A percentile compares a stretch with the other conserved stretches of the same genome.
Evolutionary conservation across 768 basidiomycete genomes (phyloP).

Genomic region (Jaapia argillacea): DNA sequence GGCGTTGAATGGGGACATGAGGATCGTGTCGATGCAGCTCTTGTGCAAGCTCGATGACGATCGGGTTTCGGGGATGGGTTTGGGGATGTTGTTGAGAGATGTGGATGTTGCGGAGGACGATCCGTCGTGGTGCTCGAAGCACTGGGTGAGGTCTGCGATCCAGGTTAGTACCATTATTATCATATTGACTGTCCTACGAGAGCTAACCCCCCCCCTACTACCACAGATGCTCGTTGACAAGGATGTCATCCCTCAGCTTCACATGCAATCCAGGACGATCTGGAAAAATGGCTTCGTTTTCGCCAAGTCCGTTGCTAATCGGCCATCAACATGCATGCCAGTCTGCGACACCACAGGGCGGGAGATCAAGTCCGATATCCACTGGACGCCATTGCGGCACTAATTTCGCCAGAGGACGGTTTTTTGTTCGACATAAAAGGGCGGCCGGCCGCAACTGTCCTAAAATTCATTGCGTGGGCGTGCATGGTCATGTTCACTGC

Average conservation of each 20-base stretch:
- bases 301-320: neutral
- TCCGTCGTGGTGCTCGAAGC: neutral
- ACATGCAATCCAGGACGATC: neutral
- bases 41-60: neutral
- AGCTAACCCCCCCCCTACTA: neutral
- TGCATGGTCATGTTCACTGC: neutral
- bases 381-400: neutral
- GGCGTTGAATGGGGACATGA: neutral
- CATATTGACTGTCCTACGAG: neutral
- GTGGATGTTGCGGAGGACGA: neutral
- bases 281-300: neutral
- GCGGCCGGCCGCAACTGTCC: neutral
- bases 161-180: neutral
- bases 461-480: neutral
- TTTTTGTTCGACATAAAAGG: neutral
- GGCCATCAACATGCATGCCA: neutral
- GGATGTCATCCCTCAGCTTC: neutral
- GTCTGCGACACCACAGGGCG: neutral
- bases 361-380: neutral
- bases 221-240: neutral
- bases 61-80: neutral
- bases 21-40: neutral
- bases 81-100: neutral
- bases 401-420: no score
- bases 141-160: neutral